These are phyloP conservation scores for Ambrosia trifida DNA, from an alignment of 129 eudicot genomes.

Conservation along the genomic window DNA sequence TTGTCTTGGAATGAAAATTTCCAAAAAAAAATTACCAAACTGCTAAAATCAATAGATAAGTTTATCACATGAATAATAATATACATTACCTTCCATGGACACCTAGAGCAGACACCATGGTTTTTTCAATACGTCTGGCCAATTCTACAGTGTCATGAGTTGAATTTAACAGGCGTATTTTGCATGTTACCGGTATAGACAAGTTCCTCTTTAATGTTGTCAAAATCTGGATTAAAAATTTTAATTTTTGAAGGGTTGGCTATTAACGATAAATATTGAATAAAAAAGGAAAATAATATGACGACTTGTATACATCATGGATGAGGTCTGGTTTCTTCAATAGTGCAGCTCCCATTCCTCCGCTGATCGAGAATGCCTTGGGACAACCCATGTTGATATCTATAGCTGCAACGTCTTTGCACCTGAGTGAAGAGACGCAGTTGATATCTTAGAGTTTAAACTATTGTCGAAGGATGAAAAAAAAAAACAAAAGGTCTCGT, in stretches of 20 bases:
- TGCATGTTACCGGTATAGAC: conserved; percentile 82
- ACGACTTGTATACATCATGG: conserved; percentile 61
- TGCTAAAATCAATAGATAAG: neutral
- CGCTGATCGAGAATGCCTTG: conserved; percentile 76
- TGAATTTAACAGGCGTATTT: conserved; percentile 71
- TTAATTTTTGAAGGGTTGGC: conserved; percentile 13
- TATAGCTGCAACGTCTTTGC: conserved; percentile 81
- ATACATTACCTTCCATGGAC: conserved; percentile 84
- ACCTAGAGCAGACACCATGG: conserved; percentile 88
- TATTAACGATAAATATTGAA: neutral
- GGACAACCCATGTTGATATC: conserved; percentile 94
- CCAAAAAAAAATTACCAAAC: conserved; percentile 23
- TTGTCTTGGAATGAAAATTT: too few relatives aligned
- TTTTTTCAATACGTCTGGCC: conserved; percentile 80
- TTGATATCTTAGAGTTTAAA: neutral
- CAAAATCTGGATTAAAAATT: conserved; percentile 55
- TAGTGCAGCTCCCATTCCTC: conserved; percentile 95
- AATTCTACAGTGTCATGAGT: conserved; percentile 77
- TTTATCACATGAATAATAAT: neutral
- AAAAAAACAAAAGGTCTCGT: too few relatives aligned
- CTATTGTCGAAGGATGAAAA: too few relatives aligned
- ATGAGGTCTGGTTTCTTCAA: conserved; percentile 80
- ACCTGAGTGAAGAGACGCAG: conserved; percentile 38
- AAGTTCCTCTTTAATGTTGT: conserved; percentile 84
- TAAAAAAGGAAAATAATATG: neutral